Conservation (phyloP, 306 rosid genomes). For the Prunus armeniaca region DNA sequence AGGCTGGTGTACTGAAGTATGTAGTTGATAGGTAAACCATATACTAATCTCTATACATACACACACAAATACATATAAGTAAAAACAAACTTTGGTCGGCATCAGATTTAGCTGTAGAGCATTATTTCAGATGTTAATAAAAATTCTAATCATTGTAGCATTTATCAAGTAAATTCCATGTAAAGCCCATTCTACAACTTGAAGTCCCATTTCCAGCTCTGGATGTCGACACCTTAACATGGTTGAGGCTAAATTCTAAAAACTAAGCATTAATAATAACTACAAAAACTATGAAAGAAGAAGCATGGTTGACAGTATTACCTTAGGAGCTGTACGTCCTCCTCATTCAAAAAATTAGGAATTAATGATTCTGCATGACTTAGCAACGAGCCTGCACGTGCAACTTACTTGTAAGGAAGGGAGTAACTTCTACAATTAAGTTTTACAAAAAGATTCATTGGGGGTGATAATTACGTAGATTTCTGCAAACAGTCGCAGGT, state of each 20-base stretch:
- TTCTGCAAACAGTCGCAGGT: conserved; percentile 63
- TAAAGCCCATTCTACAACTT: not conserved
- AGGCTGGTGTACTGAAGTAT: conserved; percentile 4
- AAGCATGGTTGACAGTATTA: conserved; percentile 20
- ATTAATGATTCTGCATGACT: conserved; percentile 91
- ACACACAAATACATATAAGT: not conserved
- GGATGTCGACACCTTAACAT: not conserved
- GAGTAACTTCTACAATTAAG: conserved; percentile 12
- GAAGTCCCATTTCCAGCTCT: not conserved
- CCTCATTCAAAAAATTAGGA: conserved; percentile 73
- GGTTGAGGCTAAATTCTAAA: not conserved
- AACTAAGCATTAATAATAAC: not conserved
- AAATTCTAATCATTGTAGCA: not conserved
- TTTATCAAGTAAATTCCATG: not conserved
- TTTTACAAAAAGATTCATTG: conserved; percentile 8
- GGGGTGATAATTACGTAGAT: conserved; percentile 61
- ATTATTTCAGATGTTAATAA: not conserved
- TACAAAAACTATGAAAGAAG: not conserved
- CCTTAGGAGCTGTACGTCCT: conserved; percentile 92
- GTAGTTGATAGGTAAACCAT: not conserved
- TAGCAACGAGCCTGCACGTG: conserved; percentile 77
- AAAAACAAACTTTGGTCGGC: not conserved
- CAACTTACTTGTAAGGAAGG: conserved; percentile 33
- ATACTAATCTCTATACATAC: not conserved
- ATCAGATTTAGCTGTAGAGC: not conserved